Percentiles rank a stretch among this genome's conserved stretches.
These are phyloP conservation scores for Aspergillus caelatus DNA, from an alignment of 2,329 filamentous ascomycete genomes.

Conservation along the genomic window DNA sequence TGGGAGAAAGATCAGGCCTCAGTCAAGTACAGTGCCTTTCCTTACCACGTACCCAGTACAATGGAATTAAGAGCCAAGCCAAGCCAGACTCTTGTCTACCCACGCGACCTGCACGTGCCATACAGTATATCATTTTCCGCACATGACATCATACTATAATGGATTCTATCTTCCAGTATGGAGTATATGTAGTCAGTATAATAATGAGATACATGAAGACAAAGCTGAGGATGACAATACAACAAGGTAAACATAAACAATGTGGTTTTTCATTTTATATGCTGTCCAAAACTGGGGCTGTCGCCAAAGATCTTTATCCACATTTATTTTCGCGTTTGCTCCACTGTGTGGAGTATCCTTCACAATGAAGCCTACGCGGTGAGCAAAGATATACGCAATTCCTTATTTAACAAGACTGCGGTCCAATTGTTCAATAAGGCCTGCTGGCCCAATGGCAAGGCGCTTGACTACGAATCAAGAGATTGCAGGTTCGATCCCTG, in stretches of 20 bases:
- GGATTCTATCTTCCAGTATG: background rate
- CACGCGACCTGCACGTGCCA: background rate
- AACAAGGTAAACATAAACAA: background rate
- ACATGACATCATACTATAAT: slow-evolving; percentile 4
- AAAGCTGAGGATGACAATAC: background rate
- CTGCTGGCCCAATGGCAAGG: slow-evolving; percentile 42
- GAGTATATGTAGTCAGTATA: background rate
- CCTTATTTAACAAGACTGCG: background rate
- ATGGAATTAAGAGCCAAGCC: background rate
- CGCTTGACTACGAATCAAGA: slow-evolving; percentile 58
- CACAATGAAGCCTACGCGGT: background rate
- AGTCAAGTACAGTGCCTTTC: background rate
- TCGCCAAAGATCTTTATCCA: background rate
- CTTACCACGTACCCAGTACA: background rate
- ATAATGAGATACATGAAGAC: background rate
- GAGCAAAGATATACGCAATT: accelerated
- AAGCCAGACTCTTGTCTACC: background rate
- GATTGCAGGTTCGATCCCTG: slow-evolving; percentile 53
- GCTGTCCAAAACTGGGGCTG: background rate
- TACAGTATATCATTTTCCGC: background rate
- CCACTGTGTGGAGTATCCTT: background rate
- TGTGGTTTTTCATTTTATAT: background rate
- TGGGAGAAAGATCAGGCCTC: background rate
- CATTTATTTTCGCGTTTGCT: background rate
- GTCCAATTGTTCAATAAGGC: background rate